Evolutionary conservation across 2,329 filamentous ascomycete species (phyloP), one percentile per base, ranked within the genome.

Genomic region (Paraphoma chrysanthemicola): DNA sequence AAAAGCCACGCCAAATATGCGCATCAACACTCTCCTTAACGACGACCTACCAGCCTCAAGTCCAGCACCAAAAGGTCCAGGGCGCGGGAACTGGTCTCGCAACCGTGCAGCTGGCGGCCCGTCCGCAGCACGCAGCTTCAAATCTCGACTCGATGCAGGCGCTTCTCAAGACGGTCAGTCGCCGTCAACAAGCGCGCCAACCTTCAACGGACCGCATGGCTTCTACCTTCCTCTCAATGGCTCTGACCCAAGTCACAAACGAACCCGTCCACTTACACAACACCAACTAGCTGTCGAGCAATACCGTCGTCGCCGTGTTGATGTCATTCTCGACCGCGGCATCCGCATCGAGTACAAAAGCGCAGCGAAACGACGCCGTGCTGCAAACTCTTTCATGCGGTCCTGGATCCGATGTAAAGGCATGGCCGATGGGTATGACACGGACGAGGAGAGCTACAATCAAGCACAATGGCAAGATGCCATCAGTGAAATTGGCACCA

Each of bases 201-300:
- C 70, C 12, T 70, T 82, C 59, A 85, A 88, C 56, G 83, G 84
- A 44, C 86, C 74, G 8, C 77, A 78, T 42, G 83, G 79, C 31
- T 80, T 81, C 55, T 81, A 83, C 18, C 78, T 83, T 14, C 80
- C 81, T 16, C 76, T 82, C 17, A 80, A 84, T 12, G 87, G 88
- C 33, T 72, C 73, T 5, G 74, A 77, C 56, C 66, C 73, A 48
- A 62, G 67, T 14, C 77, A 79, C 62, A 81, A 82, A 59, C 79
- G 92, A 70, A 87, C 89, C 8, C 85, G 91, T 1, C 91, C 91
- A 2, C 86, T 92, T 0, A 95, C 91, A 0, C 90, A 90, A 36
- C 91, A 95, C 75, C 91, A 95, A 76, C 81, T 93, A 39, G 91
- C 91, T 0, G 90, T 95, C 1, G 90, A 93, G 74, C 85, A 88